phyloP scores from a whole-genome alignment of 345 rosid genomes.

The Rhodamnia argentea region DNA sequence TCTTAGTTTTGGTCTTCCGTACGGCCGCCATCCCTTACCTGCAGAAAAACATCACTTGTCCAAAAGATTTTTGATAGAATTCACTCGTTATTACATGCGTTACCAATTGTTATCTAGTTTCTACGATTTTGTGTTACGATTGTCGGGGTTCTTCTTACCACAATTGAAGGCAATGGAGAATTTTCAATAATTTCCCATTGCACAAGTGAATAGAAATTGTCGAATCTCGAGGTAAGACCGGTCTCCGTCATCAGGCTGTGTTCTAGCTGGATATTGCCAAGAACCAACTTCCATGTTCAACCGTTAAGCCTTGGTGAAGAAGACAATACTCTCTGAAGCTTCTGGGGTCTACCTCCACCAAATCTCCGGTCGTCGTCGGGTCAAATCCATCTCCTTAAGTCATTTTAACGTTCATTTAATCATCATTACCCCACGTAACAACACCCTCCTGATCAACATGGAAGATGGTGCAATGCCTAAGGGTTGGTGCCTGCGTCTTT shows the following conservation, averaged over 20 bases:
- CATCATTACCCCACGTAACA: neutral
- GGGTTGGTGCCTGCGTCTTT: neutral
- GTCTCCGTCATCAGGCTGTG: neutral
- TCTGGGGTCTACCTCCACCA: neutral
- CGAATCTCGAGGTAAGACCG: neutral
- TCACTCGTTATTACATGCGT: neutral
- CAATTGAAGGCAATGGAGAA: neutral
- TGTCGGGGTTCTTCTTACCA: neutral
- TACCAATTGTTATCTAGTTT: neutral
- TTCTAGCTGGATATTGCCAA: neutral
- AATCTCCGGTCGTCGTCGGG: neutral
- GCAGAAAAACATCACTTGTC: neutral
- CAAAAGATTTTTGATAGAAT: neutral
- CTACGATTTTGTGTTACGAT: neutral
- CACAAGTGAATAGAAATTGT: neutral
- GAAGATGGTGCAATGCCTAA: neutral
- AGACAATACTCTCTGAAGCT: neutral
- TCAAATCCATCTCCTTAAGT: neutral
- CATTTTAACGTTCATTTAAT: conserved; percentile 5
- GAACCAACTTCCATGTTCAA: neutral
- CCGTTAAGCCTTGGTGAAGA: conserved; percentile 2
- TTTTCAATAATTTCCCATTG: neutral
- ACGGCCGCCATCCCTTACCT: neutral
- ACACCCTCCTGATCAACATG: neutral
- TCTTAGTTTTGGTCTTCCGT: neutral